Evolutionary conservation across 2,329 filamentous ascomycete species (phyloP), one percentile per base, ranked within the genome.

Genomic region (Metarhizium rileyi): DNA sequence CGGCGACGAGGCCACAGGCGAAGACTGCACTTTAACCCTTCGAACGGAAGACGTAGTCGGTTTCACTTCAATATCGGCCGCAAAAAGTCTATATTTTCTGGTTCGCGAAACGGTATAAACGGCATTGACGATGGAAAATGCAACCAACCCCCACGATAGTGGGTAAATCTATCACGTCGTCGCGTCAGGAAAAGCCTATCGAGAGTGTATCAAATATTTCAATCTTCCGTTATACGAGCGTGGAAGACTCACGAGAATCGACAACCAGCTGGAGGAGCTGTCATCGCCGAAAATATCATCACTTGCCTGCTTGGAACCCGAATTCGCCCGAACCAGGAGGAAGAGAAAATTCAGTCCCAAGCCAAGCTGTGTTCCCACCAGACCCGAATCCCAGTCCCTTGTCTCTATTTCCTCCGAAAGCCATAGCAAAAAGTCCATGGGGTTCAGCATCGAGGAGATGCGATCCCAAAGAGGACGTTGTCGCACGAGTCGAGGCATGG

Each of bases 351-450:
- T 97, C 59, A 90, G 73, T 0, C 64, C 77, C 26, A 95, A 58
- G 5, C 90, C 91, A 18, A 95, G 71, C 47, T 87, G 83, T 5
- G 82, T 79, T 25, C 88, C 86, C 65, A 88, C 85, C 33, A 82
- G 71, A 57, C 87, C 84, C 20, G 91, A 88, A 58, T 96, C 87
- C 83, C 90, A 94, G 59, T 95, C 87, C 62, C 86, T 84, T 26
- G 89, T 89, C 64, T 96, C 90, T 52, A 98, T 78, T 69, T 95
- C 88, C 65, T 97, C 91, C 0, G 88, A 94, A 2, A 95, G 68
- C 86, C 89, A 95, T 18, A 98, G 80, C 48, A 93, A 71, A 61
- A 91, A 87, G 69, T 98, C 93, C 71, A 87, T 84, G 3, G 88
- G 89, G 62, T 97, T 91, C 52, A 96, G 72, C 66, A 82, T 82